Percentiles rank a stretch among this genome's conserved stretches.
Conservation (phyloP, 2,329 filamentous ascomycete species). For the Pyricularia sp. region DNA sequence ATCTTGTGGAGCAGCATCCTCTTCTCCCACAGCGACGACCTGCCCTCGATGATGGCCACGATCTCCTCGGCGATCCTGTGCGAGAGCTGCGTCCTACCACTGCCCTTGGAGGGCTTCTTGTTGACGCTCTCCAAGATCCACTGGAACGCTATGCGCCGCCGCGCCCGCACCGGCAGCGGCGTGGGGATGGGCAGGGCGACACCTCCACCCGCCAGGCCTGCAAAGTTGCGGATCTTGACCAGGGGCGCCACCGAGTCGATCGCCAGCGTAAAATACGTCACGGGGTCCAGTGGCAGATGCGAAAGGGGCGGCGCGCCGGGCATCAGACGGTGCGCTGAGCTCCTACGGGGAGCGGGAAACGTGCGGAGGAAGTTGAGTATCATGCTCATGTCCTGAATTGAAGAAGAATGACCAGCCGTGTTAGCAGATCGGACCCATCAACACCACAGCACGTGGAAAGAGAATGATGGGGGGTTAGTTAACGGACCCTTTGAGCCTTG, state of each 20-base stretch:
- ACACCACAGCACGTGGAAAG: slow-evolving; percentile 4
- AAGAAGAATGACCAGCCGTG: not conserved
- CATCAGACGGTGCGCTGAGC: slow-evolving; percentile 56
- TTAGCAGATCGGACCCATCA: not conserved
- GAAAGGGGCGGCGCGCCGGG: slow-evolving; percentile 63
- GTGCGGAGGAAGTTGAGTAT: slow-evolving; percentile 80
- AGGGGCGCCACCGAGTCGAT: slow-evolving; percentile 89
- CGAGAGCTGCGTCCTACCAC: slow-evolving; percentile 60
- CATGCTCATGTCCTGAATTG: slow-evolving; percentile 63
- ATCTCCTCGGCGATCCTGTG: slow-evolving; percentile 75
- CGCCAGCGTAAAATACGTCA: slow-evolving; percentile 77
- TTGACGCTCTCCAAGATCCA: slow-evolving; percentile 84
- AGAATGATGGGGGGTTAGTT: slow-evolving; percentile 1
- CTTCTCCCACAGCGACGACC: slow-evolving; percentile 73
- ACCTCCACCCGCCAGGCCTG: slow-evolving; percentile 77
- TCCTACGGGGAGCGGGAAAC: slow-evolving; percentile 63
- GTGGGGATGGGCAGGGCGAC: slow-evolving; percentile 68
- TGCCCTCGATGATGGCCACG: slow-evolving; percentile 75
- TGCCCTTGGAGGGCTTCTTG: slow-evolving; percentile 62
- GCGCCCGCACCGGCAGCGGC: slow-evolving; percentile 61
- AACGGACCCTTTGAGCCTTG: slow-evolving; percentile 69
- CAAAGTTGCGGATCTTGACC: slow-evolving; percentile 62
- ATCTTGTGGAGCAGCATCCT: slow-evolving; percentile 66
- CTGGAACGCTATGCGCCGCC: slow-evolving; percentile 63
- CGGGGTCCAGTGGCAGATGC: slow-evolving; percentile 71